Evolutionary conservation across 2,329 filamentous ascomycete species (phyloP).

Genomic region (Lasiodiplodia citricola): DNA sequence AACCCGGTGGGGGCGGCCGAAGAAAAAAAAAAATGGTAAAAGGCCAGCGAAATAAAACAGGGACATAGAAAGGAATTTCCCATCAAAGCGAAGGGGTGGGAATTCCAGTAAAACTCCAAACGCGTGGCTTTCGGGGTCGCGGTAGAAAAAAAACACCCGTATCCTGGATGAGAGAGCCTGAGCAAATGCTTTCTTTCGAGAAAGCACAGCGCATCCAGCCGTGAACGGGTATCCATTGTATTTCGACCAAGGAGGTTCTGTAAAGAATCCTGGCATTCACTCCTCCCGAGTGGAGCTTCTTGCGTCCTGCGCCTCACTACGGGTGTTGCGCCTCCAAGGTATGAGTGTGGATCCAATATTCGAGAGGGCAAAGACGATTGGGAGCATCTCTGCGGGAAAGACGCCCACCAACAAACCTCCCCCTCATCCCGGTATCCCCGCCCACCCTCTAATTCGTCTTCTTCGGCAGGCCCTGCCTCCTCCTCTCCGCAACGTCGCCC

Average conservation of each 20-base stretch:
- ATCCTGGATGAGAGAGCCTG: not conserved
- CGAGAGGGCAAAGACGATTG: not conserved
- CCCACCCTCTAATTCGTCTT: constrained; percentile 34
- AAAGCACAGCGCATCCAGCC: not conserved
- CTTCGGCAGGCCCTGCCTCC: constrained; percentile 44
- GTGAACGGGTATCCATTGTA: not conserved
- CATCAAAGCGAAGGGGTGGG: not conserved
- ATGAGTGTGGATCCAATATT: not conserved
- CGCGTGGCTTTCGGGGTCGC: not conserved
- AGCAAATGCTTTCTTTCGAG: not conserved
- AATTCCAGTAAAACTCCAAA: not conserved
- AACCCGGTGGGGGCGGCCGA: too few relatives aligned
- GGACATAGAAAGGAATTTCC: not conserved
- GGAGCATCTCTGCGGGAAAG: not conserved
- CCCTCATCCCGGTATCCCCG: too few relatives aligned
- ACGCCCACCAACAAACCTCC: too few relatives aligned
- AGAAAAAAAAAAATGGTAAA: not conserved
- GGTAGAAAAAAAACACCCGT: not conserved
- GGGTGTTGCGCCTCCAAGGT: not conserved
- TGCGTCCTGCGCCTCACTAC: not conserved
- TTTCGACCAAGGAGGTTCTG: not conserved
- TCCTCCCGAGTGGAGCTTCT: not conserved
- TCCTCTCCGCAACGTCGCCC: constrained; percentile 76
- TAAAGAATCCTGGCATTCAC: not conserved
- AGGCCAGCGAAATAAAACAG: not conserved